These are phyloP conservation scores for Hymenoscyphus occultus DNA, from an alignment of 2,329 filamentous ascomycete species.

Conservation along the genomic window DNA sequence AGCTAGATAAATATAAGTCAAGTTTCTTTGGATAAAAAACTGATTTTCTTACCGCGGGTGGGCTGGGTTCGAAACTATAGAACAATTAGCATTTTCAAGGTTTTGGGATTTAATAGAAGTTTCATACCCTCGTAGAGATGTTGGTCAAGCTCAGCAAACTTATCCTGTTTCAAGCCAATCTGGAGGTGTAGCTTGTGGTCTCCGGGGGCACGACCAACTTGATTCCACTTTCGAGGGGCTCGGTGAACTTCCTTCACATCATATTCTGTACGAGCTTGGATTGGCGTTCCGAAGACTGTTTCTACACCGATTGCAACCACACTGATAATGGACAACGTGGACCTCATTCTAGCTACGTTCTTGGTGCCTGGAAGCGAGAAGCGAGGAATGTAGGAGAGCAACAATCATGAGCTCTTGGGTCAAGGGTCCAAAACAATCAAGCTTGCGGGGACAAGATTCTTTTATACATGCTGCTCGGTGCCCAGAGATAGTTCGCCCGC, in stretches of 20 bases:
- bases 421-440: slow-evolving; percentile 1
- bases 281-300: slow-evolving; percentile 28
- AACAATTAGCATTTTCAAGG: not conserved
- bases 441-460: not conserved
- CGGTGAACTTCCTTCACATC: slow-evolving; percentile 54
- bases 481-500: not conserved
- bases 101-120: not conserved
- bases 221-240: slow-evolving; percentile 50
- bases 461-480: not conserved
- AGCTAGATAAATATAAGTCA: slow-evolving; percentile 29
- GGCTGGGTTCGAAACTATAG: slow-evolving; percentile 48
- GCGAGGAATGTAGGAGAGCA: slow-evolving; percentile 4
- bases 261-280: slow-evolving; percentile 42
- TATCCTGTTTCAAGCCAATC: slow-evolving; percentile 56
- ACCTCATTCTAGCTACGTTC: slow-evolving; percentile 11
- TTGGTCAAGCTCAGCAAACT: slow-evolving; percentile 52
- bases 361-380: not conserved
- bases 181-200: slow-evolving; percentile 50
- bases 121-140: slow-evolving; percentile 49
- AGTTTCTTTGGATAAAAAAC: not conserved
- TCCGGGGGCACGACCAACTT: slow-evolving; percentile 45
- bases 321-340: slow-evolving; percentile 1
- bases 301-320: slow-evolving; percentile 6
- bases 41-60: slow-evolving; percentile 39
- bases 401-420: not conserved